Evolutionary conservation across 2,329 filamentous ascomycete species (phyloP).

Genomic region (Penicillium thymicola): DNA sequence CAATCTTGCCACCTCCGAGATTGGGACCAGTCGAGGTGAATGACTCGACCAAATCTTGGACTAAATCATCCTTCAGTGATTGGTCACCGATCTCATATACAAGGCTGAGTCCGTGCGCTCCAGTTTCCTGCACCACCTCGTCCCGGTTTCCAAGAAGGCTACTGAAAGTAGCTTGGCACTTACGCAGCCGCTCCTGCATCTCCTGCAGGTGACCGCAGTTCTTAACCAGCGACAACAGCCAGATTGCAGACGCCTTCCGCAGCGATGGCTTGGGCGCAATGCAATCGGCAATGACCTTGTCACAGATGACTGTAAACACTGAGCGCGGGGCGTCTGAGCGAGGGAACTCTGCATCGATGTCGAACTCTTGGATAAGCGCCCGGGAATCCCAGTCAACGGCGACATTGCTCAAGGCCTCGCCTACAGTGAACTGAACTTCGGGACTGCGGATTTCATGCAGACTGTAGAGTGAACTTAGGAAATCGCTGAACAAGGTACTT

Average conservation of each 20-base stretch:
- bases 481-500: conserved; percentile 40
- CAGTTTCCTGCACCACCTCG: conserved; percentile 92
- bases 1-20: conserved; percentile 71
- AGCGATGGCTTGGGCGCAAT: conserved; percentile 83
- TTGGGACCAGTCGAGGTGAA: conserved; percentile 69
- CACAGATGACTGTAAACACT: conserved; percentile 57
- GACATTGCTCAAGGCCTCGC: conserved; percentile 78
- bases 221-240: conserved; percentile 88
- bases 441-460: conserved; percentile 81
- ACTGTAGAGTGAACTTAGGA: conserved; percentile 67
- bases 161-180: conserved; percentile 85
- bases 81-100: conserved; percentile 92
- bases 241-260: conserved; percentile 89
- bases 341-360: conserved; percentile 61
- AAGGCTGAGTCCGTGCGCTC: conserved; percentile 82
- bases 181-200: conserved; percentile 69
- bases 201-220: conserved; percentile 77
- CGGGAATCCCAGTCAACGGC: conserved; percentile 80
- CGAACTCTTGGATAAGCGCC: conserved; percentile 69
- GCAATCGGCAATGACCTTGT: conserved; percentile 73
- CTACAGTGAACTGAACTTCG: conserved; percentile 86
- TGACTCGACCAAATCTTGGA: conserved; percentile 80
- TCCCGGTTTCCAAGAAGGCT: conserved; percentile 81
- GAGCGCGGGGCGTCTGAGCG: conserved; percentile 35
- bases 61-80: conserved; percentile 73